Percentiles rank a stretch among this genome's conserved stretches.
Evolutionary conservation across 345 rosid species (phyloP).

Genomic region (Kandelia obovata): DNA sequence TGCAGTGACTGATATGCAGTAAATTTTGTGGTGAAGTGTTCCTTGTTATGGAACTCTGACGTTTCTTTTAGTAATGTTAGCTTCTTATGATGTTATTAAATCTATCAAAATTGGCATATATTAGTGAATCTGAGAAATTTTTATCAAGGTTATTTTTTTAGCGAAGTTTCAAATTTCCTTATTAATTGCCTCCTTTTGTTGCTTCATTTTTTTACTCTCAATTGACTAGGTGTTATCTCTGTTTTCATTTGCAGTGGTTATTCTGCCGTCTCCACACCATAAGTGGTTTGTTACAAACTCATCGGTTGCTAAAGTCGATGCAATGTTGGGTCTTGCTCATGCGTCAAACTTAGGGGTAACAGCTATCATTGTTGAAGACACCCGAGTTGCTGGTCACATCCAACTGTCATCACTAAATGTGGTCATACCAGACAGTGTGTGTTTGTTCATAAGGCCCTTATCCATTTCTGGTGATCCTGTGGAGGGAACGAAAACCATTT

Average conservation of each 20-base stretch:
- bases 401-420: constrained; percentile 81
- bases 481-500: constrained; percentile 49
- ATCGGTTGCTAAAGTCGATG: constrained; percentile 70
- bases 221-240: constrained; percentile 18
- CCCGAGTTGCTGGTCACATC: constrained; percentile 79
- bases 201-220: constrained; percentile 14
- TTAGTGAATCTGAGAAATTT: neutral
- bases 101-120: neutral
- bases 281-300: constrained; percentile 69
- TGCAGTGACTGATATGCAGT: constrained; percentile 4
- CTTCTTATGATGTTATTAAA: neutral
- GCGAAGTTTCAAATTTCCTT: neutral
- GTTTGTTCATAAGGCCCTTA: constrained; percentile 53
- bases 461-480: constrained; percentile 51
- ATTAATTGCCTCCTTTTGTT: neutral
- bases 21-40: neutral
- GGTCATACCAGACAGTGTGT: constrained; percentile 64
- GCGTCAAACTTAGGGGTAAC: constrained; percentile 71
- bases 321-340: constrained; percentile 49
- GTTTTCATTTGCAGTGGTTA: constrained; percentile 55
- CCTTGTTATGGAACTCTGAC: neutral
- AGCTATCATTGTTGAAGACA: constrained; percentile 74
- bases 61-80: neutral
- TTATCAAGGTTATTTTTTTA: neutral
- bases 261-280: constrained; percentile 76